These are phyloP conservation scores for Fonsecaea nubica DNA, from an alignment of 2,329 filamentous ascomycete genomes.

Conservation along the genomic window DNA sequence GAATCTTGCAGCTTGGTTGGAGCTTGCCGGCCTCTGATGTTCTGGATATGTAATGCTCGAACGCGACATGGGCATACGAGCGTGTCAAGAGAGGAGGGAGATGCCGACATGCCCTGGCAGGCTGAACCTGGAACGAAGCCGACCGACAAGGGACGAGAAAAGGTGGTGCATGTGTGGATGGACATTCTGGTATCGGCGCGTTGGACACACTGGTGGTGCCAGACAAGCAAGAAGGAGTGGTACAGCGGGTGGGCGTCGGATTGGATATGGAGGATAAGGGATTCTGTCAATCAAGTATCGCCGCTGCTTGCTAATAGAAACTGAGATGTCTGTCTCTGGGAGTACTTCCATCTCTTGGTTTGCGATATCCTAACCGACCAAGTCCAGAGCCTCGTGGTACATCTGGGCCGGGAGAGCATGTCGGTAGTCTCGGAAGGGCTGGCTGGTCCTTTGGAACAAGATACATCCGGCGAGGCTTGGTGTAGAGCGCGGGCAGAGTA, in stretches of 20 bases:
- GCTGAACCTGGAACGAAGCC: slow-evolving; percentile 8
- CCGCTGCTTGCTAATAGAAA: slow-evolving; percentile 20
- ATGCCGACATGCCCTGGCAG: slow-evolving; percentile 5
- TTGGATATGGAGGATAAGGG: not conserved
- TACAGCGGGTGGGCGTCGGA: slow-evolving; percentile 5
- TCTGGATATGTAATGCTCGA: slow-evolving; percentile 8
- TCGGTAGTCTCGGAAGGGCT: too few species aligned
- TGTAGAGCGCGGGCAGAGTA: too few species aligned
- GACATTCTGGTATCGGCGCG: slow-evolving; percentile 10
- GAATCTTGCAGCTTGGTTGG: not conserved
- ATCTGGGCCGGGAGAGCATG: too few species aligned
- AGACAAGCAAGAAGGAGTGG: slow-evolving; percentile 8
- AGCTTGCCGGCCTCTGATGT: not conserved
- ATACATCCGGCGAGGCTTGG: too few species aligned
- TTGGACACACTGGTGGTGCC: not conserved
- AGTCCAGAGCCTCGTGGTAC: too few species aligned
- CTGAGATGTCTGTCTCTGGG: slow-evolving; percentile 1
- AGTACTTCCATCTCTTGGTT: not conserved
- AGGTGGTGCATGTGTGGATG: not conserved
- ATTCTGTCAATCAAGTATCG: slow-evolving; percentile 15
- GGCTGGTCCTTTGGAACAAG: too few species aligned
- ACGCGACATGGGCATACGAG: slow-evolving; percentile 20
- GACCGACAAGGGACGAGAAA: slow-evolving; percentile 5
- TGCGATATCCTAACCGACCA: not conserved
- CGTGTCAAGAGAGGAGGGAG: not conserved